A percentile compares a stretch with the other conserved stretches of the same genome.
These are phyloP conservation scores for Lecanoromycetidae sp. DNA, from an alignment of 2,329 filamentous ascomycete genomes.

Conservation along the genomic window DNA sequence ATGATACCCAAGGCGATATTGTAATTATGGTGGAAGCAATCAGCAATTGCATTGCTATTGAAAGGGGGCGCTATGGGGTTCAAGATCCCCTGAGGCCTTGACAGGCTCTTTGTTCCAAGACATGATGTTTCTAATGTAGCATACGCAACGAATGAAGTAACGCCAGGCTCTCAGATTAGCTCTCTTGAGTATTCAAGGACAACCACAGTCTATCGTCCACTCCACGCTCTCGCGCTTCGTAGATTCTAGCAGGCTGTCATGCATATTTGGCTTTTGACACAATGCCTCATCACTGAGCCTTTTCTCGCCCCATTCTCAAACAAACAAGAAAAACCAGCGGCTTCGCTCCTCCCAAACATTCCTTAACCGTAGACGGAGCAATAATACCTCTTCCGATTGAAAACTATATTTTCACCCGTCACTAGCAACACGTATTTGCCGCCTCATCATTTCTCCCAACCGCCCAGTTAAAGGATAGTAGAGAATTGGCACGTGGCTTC, in stretches of 20 bases:
- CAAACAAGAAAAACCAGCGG: background rate
- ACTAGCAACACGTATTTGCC: constrained; percentile 25
- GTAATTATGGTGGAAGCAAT: background rate
- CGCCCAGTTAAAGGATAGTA: background rate
- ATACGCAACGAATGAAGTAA: background rate
- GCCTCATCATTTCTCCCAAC: constrained; percentile 18
- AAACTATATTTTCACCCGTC: constrained; percentile 32
- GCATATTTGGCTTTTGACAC: constrained; percentile 36
- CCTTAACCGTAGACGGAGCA: no score
- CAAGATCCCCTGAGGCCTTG: no score
- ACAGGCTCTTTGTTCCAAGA: no score
- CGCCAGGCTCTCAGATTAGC: constrained; percentile 27
- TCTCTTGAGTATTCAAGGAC: constrained; percentile 35
- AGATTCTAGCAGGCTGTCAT: constrained; percentile 27
- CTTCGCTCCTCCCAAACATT: constrained; percentile 1
- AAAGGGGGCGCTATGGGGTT: no score
- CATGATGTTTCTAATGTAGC: background rate
- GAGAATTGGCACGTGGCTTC: constrained; percentile 9
- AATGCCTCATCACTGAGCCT: constrained; percentile 30
- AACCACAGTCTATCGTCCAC: constrained; percentile 26
- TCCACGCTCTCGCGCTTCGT: constrained; percentile 8
- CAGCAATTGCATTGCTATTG: no score
- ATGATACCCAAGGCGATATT: background rate
- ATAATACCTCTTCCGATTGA: constrained; percentile 29
- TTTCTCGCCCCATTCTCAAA: background rate